Conservation (phyloP, 179 eudicot genomes). For the Actinidia arguta region DNA sequence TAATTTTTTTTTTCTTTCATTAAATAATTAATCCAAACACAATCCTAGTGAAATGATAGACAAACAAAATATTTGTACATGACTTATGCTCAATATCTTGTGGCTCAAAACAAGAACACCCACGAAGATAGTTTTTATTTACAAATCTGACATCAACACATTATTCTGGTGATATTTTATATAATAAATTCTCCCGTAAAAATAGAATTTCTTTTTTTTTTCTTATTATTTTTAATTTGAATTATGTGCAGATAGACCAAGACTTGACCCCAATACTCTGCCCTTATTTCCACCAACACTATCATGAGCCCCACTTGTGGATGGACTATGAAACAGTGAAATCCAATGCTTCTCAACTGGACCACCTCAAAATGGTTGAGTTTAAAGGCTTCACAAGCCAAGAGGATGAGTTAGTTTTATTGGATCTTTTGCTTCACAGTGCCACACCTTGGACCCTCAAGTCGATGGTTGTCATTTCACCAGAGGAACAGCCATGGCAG, state of each 20-base stretch:
- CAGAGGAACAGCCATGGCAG: neutral
- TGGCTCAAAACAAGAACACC: no score
- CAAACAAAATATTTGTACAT: no score
- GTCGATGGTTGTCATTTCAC: slow-evolving; percentile 6
- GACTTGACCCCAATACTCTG: neutral
- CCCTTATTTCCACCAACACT: slow-evolving; percentile 21
- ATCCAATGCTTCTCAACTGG: slow-evolving; percentile 6
- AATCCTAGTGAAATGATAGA: no score
- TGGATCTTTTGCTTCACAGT: slow-evolving; percentile 30
- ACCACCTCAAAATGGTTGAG: slow-evolving; percentile 19
- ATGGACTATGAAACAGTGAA: slow-evolving; percentile 20
- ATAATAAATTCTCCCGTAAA: no score
- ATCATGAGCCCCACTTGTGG: slow-evolving; percentile 33
- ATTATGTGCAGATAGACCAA: slow-evolving; percentile 17
- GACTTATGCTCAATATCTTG: no score
- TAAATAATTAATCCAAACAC: no score
- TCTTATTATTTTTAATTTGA: neutral
- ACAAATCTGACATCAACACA: no score
- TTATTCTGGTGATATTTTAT: no score
- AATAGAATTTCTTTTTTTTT: neutral
- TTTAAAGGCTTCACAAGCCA: slow-evolving; percentile 16
- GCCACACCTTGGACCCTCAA: neutral
- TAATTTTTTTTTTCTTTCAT: no score
- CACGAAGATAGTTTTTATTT: no score
- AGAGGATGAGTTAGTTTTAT: slow-evolving; percentile 10